Evolutionary conservation across 208 protist genomes (phyloP), one percentile per base, ranked within the genome.

Genomic region (Leishmania tropica): DNA sequence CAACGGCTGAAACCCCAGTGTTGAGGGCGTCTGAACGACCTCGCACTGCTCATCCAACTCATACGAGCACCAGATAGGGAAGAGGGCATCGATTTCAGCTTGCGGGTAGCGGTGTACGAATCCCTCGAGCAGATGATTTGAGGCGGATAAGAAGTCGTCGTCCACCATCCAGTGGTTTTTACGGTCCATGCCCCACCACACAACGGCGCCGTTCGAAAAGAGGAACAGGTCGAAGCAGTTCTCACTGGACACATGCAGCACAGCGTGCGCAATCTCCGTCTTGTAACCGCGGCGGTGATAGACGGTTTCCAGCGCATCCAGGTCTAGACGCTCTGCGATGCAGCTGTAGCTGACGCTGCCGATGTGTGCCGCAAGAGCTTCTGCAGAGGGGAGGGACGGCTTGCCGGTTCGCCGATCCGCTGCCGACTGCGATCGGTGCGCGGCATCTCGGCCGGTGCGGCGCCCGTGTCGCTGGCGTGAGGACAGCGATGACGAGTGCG

Each of bases 121-220:
- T 3, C 80, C 89, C 11, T 91, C 86, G 3, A 60, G 19, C 24
- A 92, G 80, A 75, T 85, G 86, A 48, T 81, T 84, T n/a, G 64
- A 47, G 19, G 80, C 53, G 4, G 92, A 85, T 13, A 96, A 65
- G 78, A 94, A 96, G 68, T 96, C 90, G 80, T 94, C 89, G 48
- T 94, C 89, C 40, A 94, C 89, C 58, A 94, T 78, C 88, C 90
- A 93, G 74, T 96, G 92, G 42, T 94, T 85, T 31, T 78, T 85
- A 42, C 90, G 92, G 76, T 93, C 85, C 72, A 91, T 81, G 17
- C 92, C 92, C 90, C 92, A 96, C 90, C 92, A 96, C 54, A 96
- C 92, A 35, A 96, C 89, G 13, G 88, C 83, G 19, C 92, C 92
- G 71, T 89, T 90, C 0, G 82, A 35, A 78, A 96, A 94, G 28